Conservation (phyloP, 2,329 filamentous ascomycete genomes). For the Colletotrichum melonis region DNA sequence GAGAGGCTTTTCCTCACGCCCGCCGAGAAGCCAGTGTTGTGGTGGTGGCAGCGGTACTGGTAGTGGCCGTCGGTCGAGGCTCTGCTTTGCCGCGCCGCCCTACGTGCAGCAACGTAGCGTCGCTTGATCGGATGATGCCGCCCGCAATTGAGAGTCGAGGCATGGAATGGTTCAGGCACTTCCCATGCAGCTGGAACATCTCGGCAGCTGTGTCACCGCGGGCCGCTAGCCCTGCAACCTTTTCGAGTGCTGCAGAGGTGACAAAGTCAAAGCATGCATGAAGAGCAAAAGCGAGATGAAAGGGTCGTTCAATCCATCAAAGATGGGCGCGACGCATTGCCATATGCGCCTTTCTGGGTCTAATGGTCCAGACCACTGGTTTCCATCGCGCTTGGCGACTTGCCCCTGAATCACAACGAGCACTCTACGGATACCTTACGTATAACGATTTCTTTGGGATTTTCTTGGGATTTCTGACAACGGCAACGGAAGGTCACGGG, state of each 20-base stretch:
- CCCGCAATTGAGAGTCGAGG: slow-evolving; percentile 12
- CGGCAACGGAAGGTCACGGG: slow-evolving; percentile 10
- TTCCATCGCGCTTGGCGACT: slow-evolving; percentile 8
- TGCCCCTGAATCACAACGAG: slow-evolving; percentile 3
- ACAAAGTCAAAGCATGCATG: slow-evolving; percentile 26
- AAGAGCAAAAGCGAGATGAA: slow-evolving; percentile 32
- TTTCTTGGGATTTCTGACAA: background rate
- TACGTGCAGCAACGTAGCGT: slow-evolving; percentile 15
- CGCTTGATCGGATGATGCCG: slow-evolving; percentile 32
- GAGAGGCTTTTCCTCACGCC: background rate
- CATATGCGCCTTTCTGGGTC: background rate
- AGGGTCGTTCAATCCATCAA: slow-evolving; percentile 23
- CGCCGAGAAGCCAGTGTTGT: background rate
- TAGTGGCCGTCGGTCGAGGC: slow-evolving; percentile 3
- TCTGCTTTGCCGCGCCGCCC: background rate
- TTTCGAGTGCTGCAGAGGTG: slow-evolving; percentile 9
- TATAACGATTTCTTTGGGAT: background rate
- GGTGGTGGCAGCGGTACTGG: slow-evolving; percentile 5
- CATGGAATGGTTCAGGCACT: slow-evolving; percentile 21
- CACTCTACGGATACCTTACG: background rate
- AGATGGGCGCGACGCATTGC: slow-evolving; percentile 4
- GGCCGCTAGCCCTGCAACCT: slow-evolving; percentile 24
- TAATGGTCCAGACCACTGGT: slow-evolving; percentile 8
- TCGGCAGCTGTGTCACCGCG: slow-evolving; percentile 28
- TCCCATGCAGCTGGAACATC: slow-evolving; percentile 32